Conservation (phyloP, 495 filamentous ascomycete species). For the Pyronema omphalodes region DNA sequence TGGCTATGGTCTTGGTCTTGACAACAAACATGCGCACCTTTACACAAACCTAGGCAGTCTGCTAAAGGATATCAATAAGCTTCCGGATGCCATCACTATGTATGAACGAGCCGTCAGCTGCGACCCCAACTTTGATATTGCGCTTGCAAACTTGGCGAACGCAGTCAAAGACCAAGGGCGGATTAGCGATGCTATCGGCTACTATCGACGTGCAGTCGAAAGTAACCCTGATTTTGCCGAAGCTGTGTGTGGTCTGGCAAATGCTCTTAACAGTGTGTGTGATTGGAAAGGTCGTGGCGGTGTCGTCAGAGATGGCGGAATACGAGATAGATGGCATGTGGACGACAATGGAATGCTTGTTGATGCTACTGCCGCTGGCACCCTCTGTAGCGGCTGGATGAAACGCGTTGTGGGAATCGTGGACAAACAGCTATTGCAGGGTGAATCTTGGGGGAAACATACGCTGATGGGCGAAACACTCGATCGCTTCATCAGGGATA, state of each 20-base stretch:
- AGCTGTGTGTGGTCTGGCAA: conserved; percentile 89
- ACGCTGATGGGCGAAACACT: conserved; percentile 38
- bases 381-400: conserved; percentile 61
- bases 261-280: conserved; percentile 91
- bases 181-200: conserved; percentile 77
- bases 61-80: conserved; percentile 89
- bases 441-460: conserved; percentile 71
- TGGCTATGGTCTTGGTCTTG: conserved; percentile 74
- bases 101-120: conserved; percentile 88
- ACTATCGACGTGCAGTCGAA: conserved; percentile 77
- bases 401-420: conserved; percentile 91
- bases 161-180: conserved; percentile 93
- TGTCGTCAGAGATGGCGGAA: conserved; percentile 48
- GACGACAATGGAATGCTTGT: conserved; percentile 67
- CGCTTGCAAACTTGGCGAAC: conserved; percentile 90
- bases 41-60: conserved; percentile 94
- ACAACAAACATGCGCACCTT: conserved; percentile 84
- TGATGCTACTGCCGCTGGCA: conserved; percentile 44
- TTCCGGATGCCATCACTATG: conserved; percentile 84
- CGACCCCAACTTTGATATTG: conserved; percentile 88
- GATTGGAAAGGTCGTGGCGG: conserved; percentile 87
- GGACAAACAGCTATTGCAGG: conserved; percentile 72
- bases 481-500: conserved; percentile 30
- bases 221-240: conserved; percentile 93
- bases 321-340: conserved; percentile 85